Conservation (phyloP, 1,284 basidiomycete genomes). For the Jaminaea rosea region DNA sequence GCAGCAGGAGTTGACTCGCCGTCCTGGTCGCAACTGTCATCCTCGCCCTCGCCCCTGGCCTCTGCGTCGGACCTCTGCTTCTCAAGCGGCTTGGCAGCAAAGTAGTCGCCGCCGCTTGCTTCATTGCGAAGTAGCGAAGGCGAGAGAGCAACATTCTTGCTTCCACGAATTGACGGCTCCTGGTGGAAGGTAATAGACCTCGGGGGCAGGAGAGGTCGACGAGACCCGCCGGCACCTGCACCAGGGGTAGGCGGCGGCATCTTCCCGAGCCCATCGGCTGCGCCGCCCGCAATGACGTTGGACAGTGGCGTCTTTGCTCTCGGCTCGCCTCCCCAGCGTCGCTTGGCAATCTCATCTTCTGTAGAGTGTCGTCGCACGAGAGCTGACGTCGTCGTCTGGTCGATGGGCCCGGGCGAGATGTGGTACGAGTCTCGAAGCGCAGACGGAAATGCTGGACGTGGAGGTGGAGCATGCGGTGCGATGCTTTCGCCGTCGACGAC, state of each 20-base stretch:
- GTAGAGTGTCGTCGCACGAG: constrained; percentile 37
- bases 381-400: constrained; percentile 8
- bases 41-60: too few species aligned
- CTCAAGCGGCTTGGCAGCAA: too few species aligned
- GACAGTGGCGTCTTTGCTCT: constrained; percentile 1
- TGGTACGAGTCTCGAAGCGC: constrained; percentile 13
- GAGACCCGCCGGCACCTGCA: too few species aligned
- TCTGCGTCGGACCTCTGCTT: too few species aligned
- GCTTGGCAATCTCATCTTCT: constrained; percentile 17
- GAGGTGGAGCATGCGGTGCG: constrained; percentile 7
- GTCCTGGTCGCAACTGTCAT: too few species aligned
- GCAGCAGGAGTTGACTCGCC: too few species aligned
- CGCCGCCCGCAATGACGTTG: too few species aligned
- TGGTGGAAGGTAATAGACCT: constrained; percentile 40
- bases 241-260: too few species aligned
- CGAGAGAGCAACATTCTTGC: constrained; percentile 35
- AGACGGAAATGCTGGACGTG: constrained; percentile 2
- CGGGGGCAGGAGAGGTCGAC: constrained; percentile 31
- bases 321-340: too few species aligned
- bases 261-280: too few species aligned
- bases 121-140: constrained; percentile 10
- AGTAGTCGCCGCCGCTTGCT: too few species aligned
- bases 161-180: constrained; percentile 33
- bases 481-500: not conserved
- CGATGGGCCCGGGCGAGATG: constrained; percentile 36